A percentile compares a stretch with the other conserved stretches of the same genome.
These are phyloP conservation scores for Gardenia jasminoides DNA, from an alignment of 257 asterid genomes.

Conservation along the genomic window DNA sequence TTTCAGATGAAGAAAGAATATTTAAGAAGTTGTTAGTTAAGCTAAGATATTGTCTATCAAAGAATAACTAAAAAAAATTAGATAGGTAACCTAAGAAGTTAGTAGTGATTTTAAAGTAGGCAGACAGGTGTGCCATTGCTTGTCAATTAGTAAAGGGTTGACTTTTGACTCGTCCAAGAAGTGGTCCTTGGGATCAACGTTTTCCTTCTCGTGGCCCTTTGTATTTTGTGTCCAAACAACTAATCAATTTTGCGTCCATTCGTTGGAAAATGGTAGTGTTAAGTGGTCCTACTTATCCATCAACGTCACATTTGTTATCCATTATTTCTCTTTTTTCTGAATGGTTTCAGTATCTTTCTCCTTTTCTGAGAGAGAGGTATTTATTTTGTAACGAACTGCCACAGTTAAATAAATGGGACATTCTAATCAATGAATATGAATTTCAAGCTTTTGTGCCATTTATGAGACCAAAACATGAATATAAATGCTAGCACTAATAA, in stretches of 20 bases:
- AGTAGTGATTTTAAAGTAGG: not conserved
- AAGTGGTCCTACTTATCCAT: not conserved
- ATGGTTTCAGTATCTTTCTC: not conserved
- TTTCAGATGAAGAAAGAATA: not conserved
- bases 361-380: not conserved
- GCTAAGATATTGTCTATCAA: not conserved
- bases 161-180: constrained; percentile 22
- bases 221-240: constrained; percentile 15
- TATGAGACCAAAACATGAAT: not conserved
- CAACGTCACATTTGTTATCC: not conserved
- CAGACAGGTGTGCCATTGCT: constrained; percentile 23
- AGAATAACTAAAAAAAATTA: not conserved
- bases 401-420: not conserved
- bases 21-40: not conserved
- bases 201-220: constrained; percentile 22
- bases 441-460: constrained; percentile 1
- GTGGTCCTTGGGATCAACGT: constrained; percentile 29
- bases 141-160: constrained; percentile 33
- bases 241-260: not conserved
- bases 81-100: too few species aligned
- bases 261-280: not conserved
- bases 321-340: not conserved
- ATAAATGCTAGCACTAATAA: constrained; percentile 5
- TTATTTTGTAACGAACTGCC: not conserved
- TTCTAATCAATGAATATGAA: not conserved